These are phyloP conservation scores for Diaporthe capsici DNA, from an alignment of 2,329 filamentous ascomycete genomes.

Conservation along the genomic window DNA sequence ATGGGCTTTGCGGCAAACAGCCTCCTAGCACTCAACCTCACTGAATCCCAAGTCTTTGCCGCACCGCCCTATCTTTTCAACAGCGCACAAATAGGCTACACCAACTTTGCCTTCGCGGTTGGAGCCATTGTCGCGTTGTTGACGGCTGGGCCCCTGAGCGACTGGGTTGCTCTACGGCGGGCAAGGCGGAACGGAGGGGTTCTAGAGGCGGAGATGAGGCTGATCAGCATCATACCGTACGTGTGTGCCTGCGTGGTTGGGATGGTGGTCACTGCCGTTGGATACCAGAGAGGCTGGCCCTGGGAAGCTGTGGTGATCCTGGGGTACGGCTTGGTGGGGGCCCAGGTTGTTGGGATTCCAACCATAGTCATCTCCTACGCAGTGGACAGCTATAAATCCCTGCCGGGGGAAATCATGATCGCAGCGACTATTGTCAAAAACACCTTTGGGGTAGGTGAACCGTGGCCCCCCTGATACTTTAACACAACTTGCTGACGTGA, in stretches of 20 bases:
- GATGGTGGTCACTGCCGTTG: slow-evolving; percentile 60
- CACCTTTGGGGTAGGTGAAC: slow-evolving; percentile 53
- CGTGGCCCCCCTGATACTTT: neutral
- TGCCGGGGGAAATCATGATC: slow-evolving; percentile 72
- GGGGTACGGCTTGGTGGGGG: slow-evolving; percentile 56
- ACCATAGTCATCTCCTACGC: slow-evolving; percentile 71
- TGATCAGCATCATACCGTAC: slow-evolving; percentile 59
- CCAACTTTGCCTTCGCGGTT: slow-evolving; percentile 61
- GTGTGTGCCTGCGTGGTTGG: slow-evolving; percentile 58
- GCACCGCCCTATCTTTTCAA: slow-evolving; percentile 61
- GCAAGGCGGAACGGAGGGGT: slow-evolving; percentile 58
- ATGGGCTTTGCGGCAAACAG: slow-evolving; percentile 51
- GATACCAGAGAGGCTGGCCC: slow-evolving; percentile 60
- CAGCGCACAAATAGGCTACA: slow-evolving; percentile 60
- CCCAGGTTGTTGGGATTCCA: slow-evolving; percentile 63
- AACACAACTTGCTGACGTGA: neutral
- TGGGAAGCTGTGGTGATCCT: slow-evolving; percentile 62
- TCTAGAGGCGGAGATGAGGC: slow-evolving; percentile 61
- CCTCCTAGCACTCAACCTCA: slow-evolving; percentile 65
- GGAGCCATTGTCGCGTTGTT: slow-evolving; percentile 56
- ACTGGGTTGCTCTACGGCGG: slow-evolving; percentile 55
- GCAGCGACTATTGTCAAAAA: slow-evolving; percentile 76
- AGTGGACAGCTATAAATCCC: slow-evolving; percentile 69
- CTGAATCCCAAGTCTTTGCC: slow-evolving; percentile 61
- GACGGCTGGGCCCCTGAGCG: slow-evolving; percentile 58